Evolutionary conservation across 768 basidiomycete genomes (phyloP).

Genomic region (Rhodotorula paludigena): DNA sequence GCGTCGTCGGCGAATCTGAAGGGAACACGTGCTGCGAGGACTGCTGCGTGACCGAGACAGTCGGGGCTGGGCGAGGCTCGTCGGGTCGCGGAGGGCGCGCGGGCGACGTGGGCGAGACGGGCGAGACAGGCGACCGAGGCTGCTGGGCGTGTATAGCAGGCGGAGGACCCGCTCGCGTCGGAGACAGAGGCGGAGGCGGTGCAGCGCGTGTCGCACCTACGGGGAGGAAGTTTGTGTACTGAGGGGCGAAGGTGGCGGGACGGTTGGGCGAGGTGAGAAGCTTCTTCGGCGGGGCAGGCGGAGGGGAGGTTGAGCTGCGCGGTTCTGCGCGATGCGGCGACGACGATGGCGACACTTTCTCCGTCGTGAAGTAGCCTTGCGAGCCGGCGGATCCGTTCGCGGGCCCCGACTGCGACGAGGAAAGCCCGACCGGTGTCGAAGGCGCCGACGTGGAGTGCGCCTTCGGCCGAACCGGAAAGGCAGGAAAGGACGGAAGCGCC

Average conservation of each 20-base stretch:
- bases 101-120: not conserved
- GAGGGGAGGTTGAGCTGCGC: not conserved
- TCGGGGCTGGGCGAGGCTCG: not conserved
- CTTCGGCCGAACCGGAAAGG: not conserved
- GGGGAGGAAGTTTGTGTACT: not conserved
- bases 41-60: too few relatives aligned
- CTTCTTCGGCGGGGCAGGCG: conserved; percentile 1
- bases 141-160: not conserved
- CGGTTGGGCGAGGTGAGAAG: not conserved
- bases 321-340: not conserved
- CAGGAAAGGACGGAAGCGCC: not conserved
- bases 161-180: not conserved
- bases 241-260: not conserved
- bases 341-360: too few relatives aligned
- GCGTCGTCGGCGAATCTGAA: too few relatives aligned
- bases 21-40: too few relatives aligned
- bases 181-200: too few relatives aligned
- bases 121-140: not conserved
- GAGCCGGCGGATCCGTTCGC: too few relatives aligned
- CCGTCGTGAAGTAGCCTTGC: not conserved
- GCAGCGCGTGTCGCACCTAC: not conserved
- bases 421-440: not conserved
- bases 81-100: not conserved
- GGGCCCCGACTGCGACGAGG: not conserved
- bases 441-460: too few relatives aligned